Evolutionary conservation across 106 monocot species (phyloP).

Genomic region (Dioscorea alata): DNA sequence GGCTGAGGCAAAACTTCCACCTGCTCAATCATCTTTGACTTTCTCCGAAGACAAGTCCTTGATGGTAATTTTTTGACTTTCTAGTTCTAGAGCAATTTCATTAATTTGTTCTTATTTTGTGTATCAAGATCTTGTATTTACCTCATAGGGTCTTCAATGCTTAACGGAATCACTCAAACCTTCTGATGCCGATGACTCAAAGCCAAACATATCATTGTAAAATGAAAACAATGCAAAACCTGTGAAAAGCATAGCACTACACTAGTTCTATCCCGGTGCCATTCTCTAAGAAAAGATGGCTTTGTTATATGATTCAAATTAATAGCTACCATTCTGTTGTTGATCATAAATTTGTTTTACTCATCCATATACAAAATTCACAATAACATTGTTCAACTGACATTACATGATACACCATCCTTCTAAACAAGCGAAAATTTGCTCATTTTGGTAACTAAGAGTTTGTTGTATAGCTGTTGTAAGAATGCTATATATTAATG

Average conservation of each 20-base stretch:
- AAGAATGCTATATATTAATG: too few relatives aligned
- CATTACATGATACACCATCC: too few relatives aligned
- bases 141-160: slow-evolving; percentile 63
- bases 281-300: slow-evolving; percentile 37
- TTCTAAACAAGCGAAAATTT: too few relatives aligned
- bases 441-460: too few relatives aligned
- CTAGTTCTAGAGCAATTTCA: not conserved
- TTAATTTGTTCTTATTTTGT: not conserved
- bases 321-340: not conserved
- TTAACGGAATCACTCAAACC: slow-evolving; percentile 27
- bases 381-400: too few relatives aligned
- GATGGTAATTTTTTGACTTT: slow-evolving; percentile 23
- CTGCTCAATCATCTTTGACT: slow-evolving; percentile 21
- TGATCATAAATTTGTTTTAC: too few relatives aligned
- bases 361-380: too few relatives aligned
- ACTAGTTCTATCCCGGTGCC: slow-evolving; percentile 36
- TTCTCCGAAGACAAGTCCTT: slow-evolving; percentile 25
- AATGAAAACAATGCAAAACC: slow-evolving; percentile 21
- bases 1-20: slow-evolving; percentile 31
- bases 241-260: slow-evolving; percentile 32
- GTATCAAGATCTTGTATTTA: not conserved
- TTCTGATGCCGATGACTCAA: slow-evolving; percentile 12
- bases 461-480: too few relatives aligned
- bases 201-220: slow-evolving; percentile 2
- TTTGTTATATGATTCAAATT: slow-evolving; percentile 29